A percentile compares a stretch with the other conserved stretches of the same genome.
Evolutionary conservation across 768 basidiomycete species (phyloP).

Genomic region (Mycena galopus): DNA sequence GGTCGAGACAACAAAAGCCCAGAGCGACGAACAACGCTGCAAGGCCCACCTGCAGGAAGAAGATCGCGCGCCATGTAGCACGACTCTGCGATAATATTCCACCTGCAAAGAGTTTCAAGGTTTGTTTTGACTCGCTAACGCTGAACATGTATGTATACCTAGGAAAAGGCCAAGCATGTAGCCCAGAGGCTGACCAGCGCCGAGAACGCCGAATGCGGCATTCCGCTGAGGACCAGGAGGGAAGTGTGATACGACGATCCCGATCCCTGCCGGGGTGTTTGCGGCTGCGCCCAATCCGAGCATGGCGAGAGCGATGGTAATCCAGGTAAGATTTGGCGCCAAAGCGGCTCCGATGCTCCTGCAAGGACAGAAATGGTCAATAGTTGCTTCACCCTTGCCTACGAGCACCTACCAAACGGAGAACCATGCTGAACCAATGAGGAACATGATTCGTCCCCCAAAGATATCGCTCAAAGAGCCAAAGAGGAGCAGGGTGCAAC

Average conservation of each 20-base stretch:
- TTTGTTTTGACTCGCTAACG: neutral
- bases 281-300: constrained; percentile 46
- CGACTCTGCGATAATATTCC: constrained; percentile 2
- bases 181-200: constrained; percentile 45
- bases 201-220: constrained; percentile 44
- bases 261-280: constrained; percentile 43
- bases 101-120: neutral
- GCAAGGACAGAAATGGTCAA: neutral
- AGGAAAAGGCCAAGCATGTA: constrained; percentile 47
- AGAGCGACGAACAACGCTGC: constrained; percentile 4
- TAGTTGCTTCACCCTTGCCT: neutral
- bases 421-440: constrained; percentile 46
- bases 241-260: constrained; percentile 41
- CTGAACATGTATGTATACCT: constrained; percentile 27
- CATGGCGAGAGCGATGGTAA: constrained; percentile 44
- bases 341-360: constrained; percentile 35
- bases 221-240: constrained; percentile 41
- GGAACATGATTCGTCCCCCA: constrained; percentile 42
- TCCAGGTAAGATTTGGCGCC: constrained; percentile 37
- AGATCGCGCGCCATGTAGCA: constrained; percentile 8
- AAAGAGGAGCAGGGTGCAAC: constrained; percentile 37
- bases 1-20: neutral
- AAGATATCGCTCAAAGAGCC: constrained; percentile 41
- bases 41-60: constrained; percentile 8
- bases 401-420: constrained; percentile 8